phyloP scores from a whole-genome alignment of 345 rosid species.

The Dipteronia sinensis region DNA sequence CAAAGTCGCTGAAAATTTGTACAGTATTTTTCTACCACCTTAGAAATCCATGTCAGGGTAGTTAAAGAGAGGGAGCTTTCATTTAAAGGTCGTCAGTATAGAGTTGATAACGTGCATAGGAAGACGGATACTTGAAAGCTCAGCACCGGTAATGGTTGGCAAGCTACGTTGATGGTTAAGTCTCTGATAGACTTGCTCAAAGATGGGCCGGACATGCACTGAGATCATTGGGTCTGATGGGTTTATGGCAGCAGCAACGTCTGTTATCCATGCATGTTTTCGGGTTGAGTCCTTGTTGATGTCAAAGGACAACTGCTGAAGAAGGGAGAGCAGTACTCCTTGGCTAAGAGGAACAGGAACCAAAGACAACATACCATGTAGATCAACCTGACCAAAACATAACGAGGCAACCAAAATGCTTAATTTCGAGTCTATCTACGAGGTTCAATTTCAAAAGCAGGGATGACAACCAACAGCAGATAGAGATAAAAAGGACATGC shows the following conservation, averaged over 20 bases:
- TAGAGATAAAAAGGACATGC: background rate
- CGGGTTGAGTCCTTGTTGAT: slow-evolving; percentile 57
- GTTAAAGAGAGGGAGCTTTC: slow-evolving; percentile 23
- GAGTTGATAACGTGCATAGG: slow-evolving; percentile 77
- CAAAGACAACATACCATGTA: slow-evolving; percentile 50
- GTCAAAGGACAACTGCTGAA: slow-evolving; percentile 87
- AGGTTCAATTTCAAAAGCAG: background rate
- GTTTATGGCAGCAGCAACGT: slow-evolving; percentile 70
- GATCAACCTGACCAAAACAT: slow-evolving; percentile 57
- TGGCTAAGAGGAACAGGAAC: slow-evolving; percentile 78
- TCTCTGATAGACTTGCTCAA: slow-evolving; percentile 77
- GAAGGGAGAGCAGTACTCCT: slow-evolving; percentile 79
- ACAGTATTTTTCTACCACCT: background rate
- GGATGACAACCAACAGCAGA: background rate
- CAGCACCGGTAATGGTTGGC: slow-evolving; percentile 44
- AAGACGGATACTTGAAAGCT: slow-evolving; percentile 54
- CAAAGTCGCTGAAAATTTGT: background rate
- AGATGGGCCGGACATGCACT: slow-evolving; percentile 59
- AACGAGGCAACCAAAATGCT: background rate
- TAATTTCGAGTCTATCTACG: too few species aligned
- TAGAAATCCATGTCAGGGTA: background rate
- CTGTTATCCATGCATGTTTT: slow-evolving; percentile 84
- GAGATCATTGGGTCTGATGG: slow-evolving; percentile 72
- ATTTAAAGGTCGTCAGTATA: slow-evolving; percentile 58
- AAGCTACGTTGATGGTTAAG: slow-evolving; percentile 54